Percentiles rank a stretch among this genome's conserved stretches.
phyloP scores from a whole-genome alignment of 495 filamentous ascomycete genomes.

The Viridothelium virens region DNA sequence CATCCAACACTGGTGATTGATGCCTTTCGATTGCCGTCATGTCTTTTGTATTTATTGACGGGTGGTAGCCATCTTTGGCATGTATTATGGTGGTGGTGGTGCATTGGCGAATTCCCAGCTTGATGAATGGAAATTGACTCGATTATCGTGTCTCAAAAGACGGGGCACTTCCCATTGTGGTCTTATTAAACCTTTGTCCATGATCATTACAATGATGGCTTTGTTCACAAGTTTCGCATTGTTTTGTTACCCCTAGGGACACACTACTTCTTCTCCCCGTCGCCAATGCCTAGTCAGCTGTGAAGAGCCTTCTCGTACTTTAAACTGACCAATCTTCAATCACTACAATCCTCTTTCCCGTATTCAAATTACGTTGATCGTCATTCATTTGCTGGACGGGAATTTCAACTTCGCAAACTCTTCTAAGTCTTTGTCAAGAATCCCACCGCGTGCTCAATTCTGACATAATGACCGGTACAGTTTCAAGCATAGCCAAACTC shows the following conservation, averaged over 20 bases:
- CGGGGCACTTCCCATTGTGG: neutral
- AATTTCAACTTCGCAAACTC: neutral
- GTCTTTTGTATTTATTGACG: neutral
- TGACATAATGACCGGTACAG: neutral
- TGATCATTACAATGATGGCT: neutral
- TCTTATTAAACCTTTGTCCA: neutral
- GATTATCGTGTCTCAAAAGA: neutral
- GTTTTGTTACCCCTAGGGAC: neutral
- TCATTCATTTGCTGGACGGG: neutral
- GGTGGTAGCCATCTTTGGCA: neutral
- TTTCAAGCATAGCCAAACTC: neutral
- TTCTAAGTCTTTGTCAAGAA: neutral
- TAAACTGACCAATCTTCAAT: neutral
- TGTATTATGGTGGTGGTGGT: constrained; percentile 10
- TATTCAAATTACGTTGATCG: neutral
- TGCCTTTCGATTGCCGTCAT: neutral
- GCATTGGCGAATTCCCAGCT: neutral
- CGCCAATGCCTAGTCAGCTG: neutral
- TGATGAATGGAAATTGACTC: neutral
- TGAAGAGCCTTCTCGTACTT: neutral
- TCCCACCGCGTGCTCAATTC: too few species aligned
- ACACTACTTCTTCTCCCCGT: neutral
- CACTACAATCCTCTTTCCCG: too few species aligned
- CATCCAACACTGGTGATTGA: neutral
- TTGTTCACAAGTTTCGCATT: neutral